A percentile compares a stretch with the other conserved stretches of the same genome.
Conservation (phyloP, 2,329 filamentous ascomycete genomes). For the Aspergillus sp. region DNA sequence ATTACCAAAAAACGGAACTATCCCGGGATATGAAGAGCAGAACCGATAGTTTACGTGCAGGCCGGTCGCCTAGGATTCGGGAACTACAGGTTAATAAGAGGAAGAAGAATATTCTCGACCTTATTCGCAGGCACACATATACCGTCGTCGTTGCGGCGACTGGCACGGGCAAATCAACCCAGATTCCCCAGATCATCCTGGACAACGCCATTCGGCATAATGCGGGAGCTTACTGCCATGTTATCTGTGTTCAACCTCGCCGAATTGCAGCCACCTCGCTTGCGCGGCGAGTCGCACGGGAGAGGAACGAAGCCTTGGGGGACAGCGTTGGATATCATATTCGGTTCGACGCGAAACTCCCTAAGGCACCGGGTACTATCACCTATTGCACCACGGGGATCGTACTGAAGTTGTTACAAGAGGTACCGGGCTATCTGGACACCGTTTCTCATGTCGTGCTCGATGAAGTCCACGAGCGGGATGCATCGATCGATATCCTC, state of each 20-base stretch:
- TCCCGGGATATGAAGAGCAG: no score
- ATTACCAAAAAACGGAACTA: no score
- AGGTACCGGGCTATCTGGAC: constrained; percentile 28
- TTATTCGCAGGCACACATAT: constrained; percentile 33
- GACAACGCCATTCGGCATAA: constrained; percentile 37
- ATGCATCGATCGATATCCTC: constrained; percentile 38
- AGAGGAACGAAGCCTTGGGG: constrained; percentile 34
- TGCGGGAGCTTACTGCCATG: constrained; percentile 36
- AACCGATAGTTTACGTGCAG: no score
- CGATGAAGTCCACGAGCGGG: constrained; percentile 44
- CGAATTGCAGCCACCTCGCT: constrained; percentile 41
- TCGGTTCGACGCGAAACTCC: constrained; percentile 31
- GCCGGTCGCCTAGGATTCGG: no score
- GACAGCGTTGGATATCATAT: constrained; percentile 40
- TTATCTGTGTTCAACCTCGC: constrained; percentile 43
- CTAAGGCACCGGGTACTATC: constrained; percentile 31
- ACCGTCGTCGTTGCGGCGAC: constrained; percentile 40
- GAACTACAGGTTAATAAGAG: constrained; percentile 35
- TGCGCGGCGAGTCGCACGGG: constrained; percentile 38
- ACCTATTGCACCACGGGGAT: constrained; percentile 45
- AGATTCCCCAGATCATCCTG: constrained; percentile 46
- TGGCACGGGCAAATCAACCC: constrained; percentile 41
- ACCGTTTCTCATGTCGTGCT: constrained; percentile 41
- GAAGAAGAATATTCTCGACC: constrained; percentile 25
- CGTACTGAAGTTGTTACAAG: constrained; percentile 37